These are phyloP conservation scores for Fraxinus pennsylvanica DNA, from an alignment of 257 asterid genomes.

Conservation along the genomic window DNA sequence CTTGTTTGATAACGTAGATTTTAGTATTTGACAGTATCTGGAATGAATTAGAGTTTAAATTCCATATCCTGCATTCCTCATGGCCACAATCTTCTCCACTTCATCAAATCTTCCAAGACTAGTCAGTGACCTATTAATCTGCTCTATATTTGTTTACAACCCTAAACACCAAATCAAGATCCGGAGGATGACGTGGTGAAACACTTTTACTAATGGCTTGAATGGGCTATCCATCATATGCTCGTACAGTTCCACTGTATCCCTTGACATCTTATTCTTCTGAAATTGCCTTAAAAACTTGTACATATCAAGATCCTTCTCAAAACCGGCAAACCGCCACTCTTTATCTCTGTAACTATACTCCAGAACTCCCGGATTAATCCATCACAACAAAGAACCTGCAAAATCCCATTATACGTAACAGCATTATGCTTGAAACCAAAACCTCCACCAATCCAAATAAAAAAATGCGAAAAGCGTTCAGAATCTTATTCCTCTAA, in stretches of 20 bases:
- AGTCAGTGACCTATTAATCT: conserved; percentile 77
- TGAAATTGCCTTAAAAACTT: conserved; percentile 73
- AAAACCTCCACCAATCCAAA: conserved; percentile 56
- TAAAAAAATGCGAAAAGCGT: conserved; percentile 63
- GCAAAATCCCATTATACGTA: conserved; percentile 74
- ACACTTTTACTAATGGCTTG: conserved; percentile 69
- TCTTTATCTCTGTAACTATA: conserved; percentile 62
- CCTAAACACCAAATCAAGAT: conserved; percentile 72
- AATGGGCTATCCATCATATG: conserved; percentile 88
- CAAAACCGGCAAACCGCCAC: conserved; percentile 55
- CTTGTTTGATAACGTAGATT: neutral
- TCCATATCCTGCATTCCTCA: conserved; percentile 63
- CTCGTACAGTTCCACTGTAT: conserved; percentile 75
- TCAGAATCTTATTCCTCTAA: conserved; percentile 54
- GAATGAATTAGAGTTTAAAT: too few species aligned
- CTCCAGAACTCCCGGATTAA: conserved; percentile 66
- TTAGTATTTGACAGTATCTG: neutral
- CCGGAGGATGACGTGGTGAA: conserved; percentile 37
- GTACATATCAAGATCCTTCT: conserved; percentile 80
- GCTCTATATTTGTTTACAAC: conserved; percentile 69
- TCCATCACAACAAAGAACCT: conserved; percentile 77
- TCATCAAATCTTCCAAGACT: conserved; percentile 77
- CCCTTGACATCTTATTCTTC: conserved; percentile 66
- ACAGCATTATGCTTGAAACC: conserved; percentile 62
- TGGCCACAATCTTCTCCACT: conserved; percentile 71